Evolutionary conservation across 2,329 filamentous ascomycete genomes (phyloP), one percentile per base, ranked within the genome.

Genomic region (Aspergillus sp.): DNA sequence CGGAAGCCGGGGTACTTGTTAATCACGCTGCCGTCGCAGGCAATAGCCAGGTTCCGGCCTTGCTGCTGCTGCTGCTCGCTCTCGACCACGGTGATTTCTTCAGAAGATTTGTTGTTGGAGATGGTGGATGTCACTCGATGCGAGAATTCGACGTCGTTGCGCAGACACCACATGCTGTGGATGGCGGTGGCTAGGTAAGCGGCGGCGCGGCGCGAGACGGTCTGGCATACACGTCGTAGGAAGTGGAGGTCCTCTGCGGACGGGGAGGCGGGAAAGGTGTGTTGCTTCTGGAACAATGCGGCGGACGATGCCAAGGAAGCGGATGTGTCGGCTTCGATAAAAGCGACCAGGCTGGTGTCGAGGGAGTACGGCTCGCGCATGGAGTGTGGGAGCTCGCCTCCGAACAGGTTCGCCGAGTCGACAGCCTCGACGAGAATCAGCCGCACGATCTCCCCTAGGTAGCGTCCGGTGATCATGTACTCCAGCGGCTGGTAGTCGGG

Each of bases 401-500:
- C 68, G 58, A 83, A 83, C 26, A 83, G 61, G 4, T 73, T 72
- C 3, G 74, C 73, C 1, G 70, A 74, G 27, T 74, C 68, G 33
- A 81, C 74, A 1, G 79, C 80, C 52, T 84, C 81, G 5, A 80
- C 63, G 6, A 82, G 68, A 46, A 83, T 76, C 29, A 83, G 64
- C 9, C 81, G 74, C 4, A 81, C 74, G 43, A 84, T 77, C 54
- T 84, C 81, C 26, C 80, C 81, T 1, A 83, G 67, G 57, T 83
- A 83, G 10, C 79, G 75, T 12, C 81, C 81, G 7, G 78, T 79
- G 51, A 80, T 75, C 66, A 83, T 75, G 56, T 82, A 80, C 57
- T 84, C 81, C 48, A 83, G 71, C 1, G 81, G 81, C 54, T 84
- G 81, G 53, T 82, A 83, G 62, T 82, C 77, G 0, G 80, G 80